Conservation (phyloP, 768 basidiomycete genomes). For the Coprinopsis marcescibilis region DNA sequence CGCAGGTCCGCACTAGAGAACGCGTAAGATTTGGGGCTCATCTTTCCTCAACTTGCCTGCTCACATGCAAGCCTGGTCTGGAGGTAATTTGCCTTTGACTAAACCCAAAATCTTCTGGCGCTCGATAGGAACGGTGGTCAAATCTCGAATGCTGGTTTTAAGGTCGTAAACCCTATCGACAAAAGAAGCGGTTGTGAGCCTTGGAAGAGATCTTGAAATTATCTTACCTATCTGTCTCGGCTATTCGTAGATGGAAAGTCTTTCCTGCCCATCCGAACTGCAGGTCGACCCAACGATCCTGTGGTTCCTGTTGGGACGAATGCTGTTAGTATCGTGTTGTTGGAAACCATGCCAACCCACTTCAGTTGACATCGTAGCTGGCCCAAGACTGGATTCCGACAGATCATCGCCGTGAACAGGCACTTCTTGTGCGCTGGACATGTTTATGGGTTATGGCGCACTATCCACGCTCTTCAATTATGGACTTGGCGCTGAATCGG, state of each 20-base stretch:
- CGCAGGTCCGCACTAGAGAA: constrained; percentile 49
- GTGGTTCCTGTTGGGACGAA: constrained; percentile 11
- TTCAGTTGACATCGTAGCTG: not conserved
- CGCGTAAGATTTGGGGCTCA: constrained; percentile 8
- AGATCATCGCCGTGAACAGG: not conserved
- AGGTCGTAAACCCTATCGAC: constrained; percentile 69
- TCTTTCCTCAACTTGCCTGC: constrained; percentile 11
- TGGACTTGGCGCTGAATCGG: no score
- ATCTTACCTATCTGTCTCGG: constrained; percentile 71
- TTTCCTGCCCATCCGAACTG: constrained; percentile 73
- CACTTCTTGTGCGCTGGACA: not conserved
- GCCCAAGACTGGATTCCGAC: not conserved
- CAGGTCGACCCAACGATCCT: constrained; percentile 54
- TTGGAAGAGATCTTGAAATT: not conserved
- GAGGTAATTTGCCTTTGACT: constrained; percentile 76
- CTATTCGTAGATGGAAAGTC: constrained; percentile 56
- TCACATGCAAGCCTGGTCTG: constrained; percentile 66
- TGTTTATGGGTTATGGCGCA: no score
- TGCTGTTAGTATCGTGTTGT: not conserved
- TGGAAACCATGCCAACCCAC: not conserved
- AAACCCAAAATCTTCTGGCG: constrained; percentile 86
- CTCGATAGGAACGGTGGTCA: constrained; percentile 78
- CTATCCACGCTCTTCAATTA: no score
- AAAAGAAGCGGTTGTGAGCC: constrained; percentile 6
- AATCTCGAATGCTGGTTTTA: constrained; percentile 54